Percentiles rank a stretch among this genome's conserved stretches.
Evolutionary conservation across 1,139 yeast species (phyloP).

Genomic region (Suhomyces wounanorum): DNA sequence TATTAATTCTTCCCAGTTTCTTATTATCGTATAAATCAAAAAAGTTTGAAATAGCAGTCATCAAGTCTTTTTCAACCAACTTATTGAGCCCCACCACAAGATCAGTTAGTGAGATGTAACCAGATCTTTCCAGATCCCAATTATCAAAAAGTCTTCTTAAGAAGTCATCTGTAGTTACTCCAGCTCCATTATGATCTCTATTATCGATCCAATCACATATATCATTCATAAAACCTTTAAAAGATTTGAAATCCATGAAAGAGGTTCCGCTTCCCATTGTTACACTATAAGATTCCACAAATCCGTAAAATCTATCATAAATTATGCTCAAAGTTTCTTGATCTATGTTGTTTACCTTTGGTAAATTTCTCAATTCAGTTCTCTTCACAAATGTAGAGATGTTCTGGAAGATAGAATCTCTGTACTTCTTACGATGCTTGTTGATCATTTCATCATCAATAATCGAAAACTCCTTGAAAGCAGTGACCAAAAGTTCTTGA

Average conservation of each 20-base stretch:
- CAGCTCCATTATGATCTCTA: constrained; percentile 11
- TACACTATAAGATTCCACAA: constrained; percentile 65
- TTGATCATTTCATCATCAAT: constrained; percentile 75
- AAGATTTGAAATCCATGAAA: constrained; percentile 71
- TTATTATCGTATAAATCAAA: constrained; percentile 71
- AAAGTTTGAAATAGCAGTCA: constrained; percentile 78
- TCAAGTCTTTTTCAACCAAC: constrained; percentile 69
- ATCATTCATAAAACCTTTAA: constrained; percentile 72
- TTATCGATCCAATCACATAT: constrained; percentile 73
- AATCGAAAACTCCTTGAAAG: constrained; percentile 85
- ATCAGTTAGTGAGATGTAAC: constrained; percentile 66
- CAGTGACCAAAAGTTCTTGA: constrained; percentile 86
- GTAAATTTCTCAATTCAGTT: constrained; percentile 84
- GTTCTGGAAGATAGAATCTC: constrained; percentile 77
- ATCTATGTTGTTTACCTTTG: constrained; percentile 64
- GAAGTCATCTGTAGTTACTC: constrained; percentile 46
- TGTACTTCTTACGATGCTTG: constrained; percentile 68
- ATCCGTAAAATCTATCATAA: constrained; percentile 83
- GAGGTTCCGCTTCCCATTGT: constrained; percentile 73
- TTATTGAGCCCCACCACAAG: constrained; percentile 73
- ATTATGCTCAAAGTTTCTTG: constrained; percentile 63
- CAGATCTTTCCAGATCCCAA: constrained; percentile 64
- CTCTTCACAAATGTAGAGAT: constrained; percentile 90
- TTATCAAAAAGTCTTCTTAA: constrained; percentile 62
- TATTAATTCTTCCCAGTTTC: constrained; percentile 62